phyloP scores from a whole-genome alignment of 176 grass and related monocot genomes.

The Triticum turgidum region DNA sequence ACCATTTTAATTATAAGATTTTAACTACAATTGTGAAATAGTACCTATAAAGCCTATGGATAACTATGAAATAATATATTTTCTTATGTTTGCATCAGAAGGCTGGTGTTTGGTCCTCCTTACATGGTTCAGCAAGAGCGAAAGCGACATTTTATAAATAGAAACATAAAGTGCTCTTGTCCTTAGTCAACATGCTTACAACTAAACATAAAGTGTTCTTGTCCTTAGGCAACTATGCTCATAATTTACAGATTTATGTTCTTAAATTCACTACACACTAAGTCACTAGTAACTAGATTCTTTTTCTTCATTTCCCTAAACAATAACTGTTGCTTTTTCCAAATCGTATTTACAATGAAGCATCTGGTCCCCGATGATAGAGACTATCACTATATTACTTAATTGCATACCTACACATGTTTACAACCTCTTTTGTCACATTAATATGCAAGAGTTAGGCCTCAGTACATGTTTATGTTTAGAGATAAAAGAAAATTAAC shows the following conservation, averaged over 20 bases:
- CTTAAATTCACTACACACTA: not conserved
- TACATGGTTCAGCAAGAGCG: not conserved
- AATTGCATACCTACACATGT: not conserved
- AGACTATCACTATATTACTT: not conserved
- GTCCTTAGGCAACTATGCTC: not conserved
- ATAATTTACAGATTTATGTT: not conserved
- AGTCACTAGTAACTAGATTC: not conserved
- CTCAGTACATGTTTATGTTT: not conserved
- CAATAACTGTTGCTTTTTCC: not conserved
- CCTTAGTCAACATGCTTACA: not conserved
- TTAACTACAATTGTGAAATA: not conserved
- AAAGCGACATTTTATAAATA: not conserved
- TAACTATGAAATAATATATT: not conserved
- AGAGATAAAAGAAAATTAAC: not conserved
- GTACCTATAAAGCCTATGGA: not conserved
- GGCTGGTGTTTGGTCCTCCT: not conserved
- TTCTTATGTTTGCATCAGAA: not conserved
- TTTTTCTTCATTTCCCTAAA: not conserved
- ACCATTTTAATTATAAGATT: not conserved
- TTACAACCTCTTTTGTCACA: not conserved
- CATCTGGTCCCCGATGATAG: not conserved
- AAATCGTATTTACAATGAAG: not conserved
- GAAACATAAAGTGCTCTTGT: not conserved
- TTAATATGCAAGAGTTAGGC: not conserved
- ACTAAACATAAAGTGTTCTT: not conserved